phyloP scores from a whole-genome alignment of 2,329 filamentous ascomycete genomes.

The Epichloe gansuensis region DNA sequence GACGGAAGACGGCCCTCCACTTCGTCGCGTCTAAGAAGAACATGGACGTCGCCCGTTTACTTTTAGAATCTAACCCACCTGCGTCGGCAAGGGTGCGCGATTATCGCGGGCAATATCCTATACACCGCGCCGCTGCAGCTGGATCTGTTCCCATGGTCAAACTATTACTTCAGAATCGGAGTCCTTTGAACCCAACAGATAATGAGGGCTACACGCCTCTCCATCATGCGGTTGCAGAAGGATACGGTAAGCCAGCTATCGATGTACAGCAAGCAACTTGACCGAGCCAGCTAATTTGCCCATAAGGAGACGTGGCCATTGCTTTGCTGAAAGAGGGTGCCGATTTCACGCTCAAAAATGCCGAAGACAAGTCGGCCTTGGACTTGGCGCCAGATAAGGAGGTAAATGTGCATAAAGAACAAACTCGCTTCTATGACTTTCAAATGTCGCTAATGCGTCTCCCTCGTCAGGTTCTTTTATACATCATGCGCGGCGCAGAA shows the following conservation, averaged over 20 bases:
- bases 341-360: conserved; percentile 65
- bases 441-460: conserved; percentile 3
- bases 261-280: no score
- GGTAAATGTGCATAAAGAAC: conserved; percentile 33
- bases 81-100: conserved; percentile 75
- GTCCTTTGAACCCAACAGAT: conserved; percentile 76
- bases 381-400: conserved; percentile 79
- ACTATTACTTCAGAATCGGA: conserved; percentile 62
- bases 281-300: no score
- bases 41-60: conserved; percentile 63
- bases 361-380: conserved; percentile 58
- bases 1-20: conserved; percentile 67
- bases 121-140: conserved; percentile 84
- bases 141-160: conserved; percentile 82
- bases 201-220: conserved; percentile 73
- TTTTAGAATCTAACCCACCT: conserved; percentile 57
- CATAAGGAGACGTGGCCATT: conserved; percentile 64
- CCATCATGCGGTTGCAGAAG: conserved; percentile 75
- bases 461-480: conserved; percentile 51
- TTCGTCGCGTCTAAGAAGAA: conserved; percentile 87
- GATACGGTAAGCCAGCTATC: conserved; percentile 38
- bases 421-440: not conserved
- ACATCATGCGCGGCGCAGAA: conserved; percentile 67
- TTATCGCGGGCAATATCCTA: conserved; percentile 73
- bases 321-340: conserved; percentile 74